Base-by-base conservation (phyloP, 306 rosid species). In the Leucaena leucocephala region DNA sequence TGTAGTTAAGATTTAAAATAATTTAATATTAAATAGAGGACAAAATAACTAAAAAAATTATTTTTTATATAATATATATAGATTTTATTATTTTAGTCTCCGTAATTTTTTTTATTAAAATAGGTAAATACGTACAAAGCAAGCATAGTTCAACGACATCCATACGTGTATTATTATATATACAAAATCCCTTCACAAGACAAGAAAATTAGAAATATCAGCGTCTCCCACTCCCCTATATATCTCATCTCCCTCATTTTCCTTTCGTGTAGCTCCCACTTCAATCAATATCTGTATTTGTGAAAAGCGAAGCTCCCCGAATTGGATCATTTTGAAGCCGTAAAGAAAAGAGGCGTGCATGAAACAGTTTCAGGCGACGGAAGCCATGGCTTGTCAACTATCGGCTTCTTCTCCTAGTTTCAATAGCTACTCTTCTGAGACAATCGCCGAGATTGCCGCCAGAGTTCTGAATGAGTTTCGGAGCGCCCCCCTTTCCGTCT, bases 361-460 rank as follows among this genome's bases (percentile, higher is more conserved):
- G 72, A 71, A 16, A 11, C 64, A 58, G 35, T 2, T 49, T 44
- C 33, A 64, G 48, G 77, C 45, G 71, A 84, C 82, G 91, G 76
- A 76, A 45, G 79, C 19, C 33, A 64, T 62, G 71, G 65, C 78
- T 74, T 76, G 90, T 3, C 35, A 83, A 14, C 11, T 82, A 17
- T 86, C 96, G 5, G 65, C 88, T 4, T 87, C 97, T 7, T 88
- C 97, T 73, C 99, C 96, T 1, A 93, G 94, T 83, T 91, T 95
- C 88, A 93, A 84, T 86, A 83, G 86, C 54, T 91, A 87, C 82
- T 93, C 98, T 1, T 91, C 96, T 2, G 93, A 86, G n/a, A 81
- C 89, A 3, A 90, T 93, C 8, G 96, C 97, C 1, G 94, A 95
- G 27, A 95, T 95, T 72, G 99, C 99, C 16, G 93, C 99, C 13